Evolutionary conservation across 1,284 basidiomycete species (phyloP), one percentile per base, ranked within the genome.

Genomic region (Hemileia vastatrix): DNA sequence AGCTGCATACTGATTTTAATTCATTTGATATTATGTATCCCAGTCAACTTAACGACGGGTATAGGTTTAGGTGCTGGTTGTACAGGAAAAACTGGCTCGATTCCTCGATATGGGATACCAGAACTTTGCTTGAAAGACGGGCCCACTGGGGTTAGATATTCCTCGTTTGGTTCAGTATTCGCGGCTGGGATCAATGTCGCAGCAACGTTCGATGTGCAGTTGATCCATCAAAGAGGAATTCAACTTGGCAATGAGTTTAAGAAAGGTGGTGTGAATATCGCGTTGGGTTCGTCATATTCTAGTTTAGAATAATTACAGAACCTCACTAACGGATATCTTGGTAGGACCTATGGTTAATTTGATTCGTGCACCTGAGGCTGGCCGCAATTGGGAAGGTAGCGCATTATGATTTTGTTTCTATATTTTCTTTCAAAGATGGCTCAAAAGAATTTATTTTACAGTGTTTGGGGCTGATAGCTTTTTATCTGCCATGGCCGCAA

Each of bases 101-200:
- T 73, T 27, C 65, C 66, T 4, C 63, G 68, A 31, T 64, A 71
- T 44, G 67, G 67, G 24, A 70, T 72, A 61, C 58, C 63, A 3
- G 70, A 68, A 3, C 57, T 76, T 31, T 76, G 74, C 48, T 66
- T 76, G 58, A 67, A 71, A 64, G 74, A 76, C 64, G 66, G 67
- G 1, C 74, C 74, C 4, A 58, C 66, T 19, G 73, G 73, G 9
- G 58, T 75, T 2, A 69, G 74, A 23, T 67, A 65, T 23, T 65
- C 68, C 4, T 70, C 72, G 55, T 70, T 64, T 33, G 64, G 67
- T 60, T 72, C 72, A 8, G 66, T 65, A 1, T 76, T 75, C 63
- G 73, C 75, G 0, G 68, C 69, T 33, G 73, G 61, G 50, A 67
- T 75, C 60, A 75, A 72, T 21, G 66, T 67, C 18, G 75, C 69